Evolutionary conservation across 441 rosid species (phyloP), one percentile per base, ranked within the genome.

Genomic region (Dalechampia spathulata): DNA sequence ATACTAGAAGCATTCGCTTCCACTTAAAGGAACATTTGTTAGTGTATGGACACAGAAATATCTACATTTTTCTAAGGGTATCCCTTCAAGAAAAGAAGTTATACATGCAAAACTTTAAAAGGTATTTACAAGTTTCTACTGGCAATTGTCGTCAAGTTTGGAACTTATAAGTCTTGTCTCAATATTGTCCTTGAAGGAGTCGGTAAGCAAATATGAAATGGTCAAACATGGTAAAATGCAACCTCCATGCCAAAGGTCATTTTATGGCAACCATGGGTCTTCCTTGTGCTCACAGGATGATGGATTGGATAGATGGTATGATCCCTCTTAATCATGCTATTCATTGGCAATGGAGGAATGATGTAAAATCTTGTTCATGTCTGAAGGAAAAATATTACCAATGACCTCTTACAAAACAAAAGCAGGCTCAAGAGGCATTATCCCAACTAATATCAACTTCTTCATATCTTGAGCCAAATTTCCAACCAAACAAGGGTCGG

Each of bases 181-280:
- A 12, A 38, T 10, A 2, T 61, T 23, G 51, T 42, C 44, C 1
- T 1, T 46, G 39, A 10, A 1, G 1, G 51, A 53, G 2, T 2
- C 54, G n/a, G 14, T 16, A 1, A 46, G 48, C 26, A 10, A 55
- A 20, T 63, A 39, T 55, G 34, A 27, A 12, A 37, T 48, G 32
- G 17, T 25, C 3, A 45, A 11, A 45, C 3, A 27, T 21, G 19
- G 26, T 8, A 17, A 26, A 30, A 3, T 42, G n/a, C 1, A 16
- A 16, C 20, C 19, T 36, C 0, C 8, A 2, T 62, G 49, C 6
- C n/a, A 54, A 21, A 0, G 43, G 25, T 25, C 46, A 54, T 3
- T 62, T 62, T 22, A 14, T 43, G 21, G 19, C 45, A 25, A 25
- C 39, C 1, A 44, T 39, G 47, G 56, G 61, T 42, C 67, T 45